Evolutionary conservation across 2,329 filamentous ascomycete genomes (phyloP).

Genomic region (Raffaelea deltoideospora): DNA sequence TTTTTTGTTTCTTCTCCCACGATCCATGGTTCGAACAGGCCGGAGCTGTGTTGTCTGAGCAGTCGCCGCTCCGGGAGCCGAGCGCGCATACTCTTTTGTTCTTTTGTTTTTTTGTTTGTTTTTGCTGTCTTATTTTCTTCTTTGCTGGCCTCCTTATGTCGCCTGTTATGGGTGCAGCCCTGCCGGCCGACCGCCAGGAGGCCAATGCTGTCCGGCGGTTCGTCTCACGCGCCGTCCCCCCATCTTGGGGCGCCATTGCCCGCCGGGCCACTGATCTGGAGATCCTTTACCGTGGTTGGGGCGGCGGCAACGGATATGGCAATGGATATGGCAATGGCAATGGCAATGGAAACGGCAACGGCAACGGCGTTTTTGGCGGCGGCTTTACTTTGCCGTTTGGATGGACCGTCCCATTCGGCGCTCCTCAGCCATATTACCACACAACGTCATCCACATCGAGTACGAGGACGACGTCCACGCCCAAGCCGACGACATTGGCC

Average conservation of each 20-base stretch:
- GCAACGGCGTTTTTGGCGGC: too few relatives aligned
- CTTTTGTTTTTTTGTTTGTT: not conserved
- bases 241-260: constrained; percentile 6
- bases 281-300: not conserved
- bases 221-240: constrained; percentile 1
- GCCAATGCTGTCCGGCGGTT: constrained; percentile 2
- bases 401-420: not conserved
- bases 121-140: not conserved
- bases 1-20: too few relatives aligned
- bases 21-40: too few relatives aligned
- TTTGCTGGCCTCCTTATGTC: not conserved
- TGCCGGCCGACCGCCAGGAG: not conserved
- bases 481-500: not conserved
- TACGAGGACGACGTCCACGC: not conserved
- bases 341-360: not conserved
- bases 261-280: not conserved
- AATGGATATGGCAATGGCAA: too few relatives aligned
- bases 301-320: not conserved
- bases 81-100: not conserved
- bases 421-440: not conserved
- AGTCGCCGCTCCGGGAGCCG: not conserved
- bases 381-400: not conserved
- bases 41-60: too few relatives aligned
- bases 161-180: constrained; percentile 7
- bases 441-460: not conserved